Evolutionary conservation across 345 rosid species (phyloP), one percentile per base, ranked within the genome.

Genomic region (Salix suchowensis): DNA sequence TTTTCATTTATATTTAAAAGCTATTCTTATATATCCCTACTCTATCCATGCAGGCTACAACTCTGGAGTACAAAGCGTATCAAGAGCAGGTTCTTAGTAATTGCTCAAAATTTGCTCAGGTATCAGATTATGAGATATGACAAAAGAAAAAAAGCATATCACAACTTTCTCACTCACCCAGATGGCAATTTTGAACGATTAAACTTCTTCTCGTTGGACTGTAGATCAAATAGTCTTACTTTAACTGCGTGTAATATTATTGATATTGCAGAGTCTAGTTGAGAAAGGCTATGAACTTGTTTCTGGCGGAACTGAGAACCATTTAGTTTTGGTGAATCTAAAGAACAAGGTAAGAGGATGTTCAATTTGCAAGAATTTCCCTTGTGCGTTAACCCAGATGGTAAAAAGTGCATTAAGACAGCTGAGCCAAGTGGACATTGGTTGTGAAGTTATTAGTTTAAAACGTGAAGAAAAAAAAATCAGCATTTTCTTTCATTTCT

Each of bases 271-370:
- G 99, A 85, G 95, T 69, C 86, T 96, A 78, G 65, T 68, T 46
- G 73, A 76, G 87, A 76, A 28, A 30, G 98, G 99, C 19, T 93
- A 93, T 79, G 97, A 93, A 24, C 91, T 96, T 78, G 98, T 96
- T 76, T 96, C 99, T 79, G 97, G 99, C 67, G 99, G 98, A 76
- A 96, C 99, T 19, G 99, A 96, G 69, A 96, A 93, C 88, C 99
- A 96, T 84, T 72, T 96, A 79, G 99, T 96, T 80, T 85, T 96
- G 89, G 99, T 96, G 83, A 96, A 96, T 81, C 84, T 96, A 82
- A 96, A 93, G 88, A 83, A 68, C 85, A 96, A 93, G 97, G 99
- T 93, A 77, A 80, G 74, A 68, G 54, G 78, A 23, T 52, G 6
- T 67, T 58, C 71, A 67, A 60, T 60, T 34, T n/a, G 14, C 73